These are phyloP conservation scores for Myriosclerotinia duriaeana DNA, from an alignment of 2,329 filamentous ascomycete genomes.

Conservation along the genomic window DNA sequence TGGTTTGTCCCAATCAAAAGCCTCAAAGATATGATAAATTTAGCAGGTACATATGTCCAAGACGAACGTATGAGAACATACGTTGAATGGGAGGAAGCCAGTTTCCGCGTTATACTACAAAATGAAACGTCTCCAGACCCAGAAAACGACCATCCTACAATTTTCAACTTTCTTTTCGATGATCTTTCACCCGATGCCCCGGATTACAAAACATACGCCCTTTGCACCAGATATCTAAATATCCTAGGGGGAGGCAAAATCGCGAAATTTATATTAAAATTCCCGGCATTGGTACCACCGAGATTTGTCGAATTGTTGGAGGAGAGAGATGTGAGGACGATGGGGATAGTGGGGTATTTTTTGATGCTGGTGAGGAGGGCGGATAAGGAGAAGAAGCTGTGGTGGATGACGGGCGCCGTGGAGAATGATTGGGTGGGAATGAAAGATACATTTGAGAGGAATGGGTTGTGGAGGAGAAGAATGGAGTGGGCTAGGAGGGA, in stretches of 20 bases:
- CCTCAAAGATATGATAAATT: conserved; percentile 5
- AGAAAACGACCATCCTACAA: not conserved
- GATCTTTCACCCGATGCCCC: not conserved
- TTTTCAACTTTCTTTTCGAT: conserved; percentile 10
- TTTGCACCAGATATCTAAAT: conserved; percentile 1
- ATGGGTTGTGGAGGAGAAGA: not conserved
- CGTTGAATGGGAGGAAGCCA: conserved; percentile 4
- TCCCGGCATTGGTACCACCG: not conserved
- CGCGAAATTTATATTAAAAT: not conserved
- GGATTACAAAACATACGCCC: conserved; percentile 1
- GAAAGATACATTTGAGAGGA: not conserved
- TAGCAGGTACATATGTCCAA: not conserved
- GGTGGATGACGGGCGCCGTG: conserved; percentile 12
- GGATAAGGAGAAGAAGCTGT: not conserved
- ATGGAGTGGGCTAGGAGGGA: conserved; percentile 18
- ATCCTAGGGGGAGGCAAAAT: not conserved
- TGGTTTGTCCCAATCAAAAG: conserved; percentile 15
- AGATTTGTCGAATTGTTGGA: conserved; percentile 5
- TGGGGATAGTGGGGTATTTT: conserved; percentile 18
- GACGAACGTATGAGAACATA: conserved; percentile 3
- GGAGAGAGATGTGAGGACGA: not conserved
- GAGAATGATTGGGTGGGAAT: conserved; percentile 11
- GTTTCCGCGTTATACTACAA: not conserved
- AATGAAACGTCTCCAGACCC: not conserved
- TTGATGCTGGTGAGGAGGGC: conserved; percentile 14